Evolutionary conservation across 495 filamentous ascomycete genomes (phyloP), one percentile per base, ranked within the genome.

Genomic region (Trypethelium eluteriae): DNA sequence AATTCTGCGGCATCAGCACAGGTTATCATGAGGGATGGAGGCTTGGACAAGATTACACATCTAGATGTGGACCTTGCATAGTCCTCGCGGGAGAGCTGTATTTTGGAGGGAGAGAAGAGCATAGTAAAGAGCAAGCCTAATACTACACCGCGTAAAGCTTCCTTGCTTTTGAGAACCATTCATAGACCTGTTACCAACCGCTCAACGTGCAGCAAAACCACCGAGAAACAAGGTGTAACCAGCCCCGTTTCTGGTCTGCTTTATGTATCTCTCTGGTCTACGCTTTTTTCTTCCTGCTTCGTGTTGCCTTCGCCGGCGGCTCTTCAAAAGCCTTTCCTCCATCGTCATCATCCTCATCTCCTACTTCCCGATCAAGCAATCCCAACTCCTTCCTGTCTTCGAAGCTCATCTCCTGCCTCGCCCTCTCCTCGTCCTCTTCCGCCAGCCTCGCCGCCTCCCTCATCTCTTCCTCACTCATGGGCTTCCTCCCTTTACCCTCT

Each of bases 271-370:
- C 18, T n/a, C 9, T 14, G 12, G 11, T 16, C 49, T 46, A 53
- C 5, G 12, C n/a, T 5, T 18, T 11, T 32, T 59, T 59, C 53
- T 59, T 59, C 32, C 32, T 59, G 53, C 53, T 59, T 3, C 53
- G n/a, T 59, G 53, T 59, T 36, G 53, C 32, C 14, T 36, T 59
- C 53, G 53, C 53, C 11, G 53, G 53, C 53, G 53, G 53, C 32
- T 67, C 67, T 39, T 70, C 61, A 39, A 34, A 65, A 9, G 49
- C 64, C 32, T 39, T 49, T 32, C 14, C 57, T 3, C 63, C 68
- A 16, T 18, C 56, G 4, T 62, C 50, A 1, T 62, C 50, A 38
- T 47, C 38, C 14, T 65, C 68, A n/a, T 59, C 41, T 16, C 35
- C 64, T 3, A 39, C 63, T 35, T 46, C 39, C 10, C 38, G 59